These are phyloP conservation scores for Schizosaccharomyces japonicus DNA, from an alignment of 805 yeast genomes.

Conservation along the genomic window DNA sequence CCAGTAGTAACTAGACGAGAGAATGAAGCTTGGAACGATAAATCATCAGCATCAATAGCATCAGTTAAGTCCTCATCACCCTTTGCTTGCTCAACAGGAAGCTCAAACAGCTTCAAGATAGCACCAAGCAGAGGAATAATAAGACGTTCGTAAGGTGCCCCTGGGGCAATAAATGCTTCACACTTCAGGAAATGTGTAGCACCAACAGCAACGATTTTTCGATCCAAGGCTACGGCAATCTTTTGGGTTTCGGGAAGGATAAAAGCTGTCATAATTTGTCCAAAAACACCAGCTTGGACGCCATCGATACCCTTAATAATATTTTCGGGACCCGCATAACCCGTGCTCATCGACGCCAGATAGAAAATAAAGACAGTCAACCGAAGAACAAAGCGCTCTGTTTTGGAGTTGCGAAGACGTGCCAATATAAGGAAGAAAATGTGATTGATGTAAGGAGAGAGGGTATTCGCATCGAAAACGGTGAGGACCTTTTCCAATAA, in stretches of 20 bases:
- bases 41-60: slow-evolving; percentile 25
- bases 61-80: slow-evolving; percentile 20
- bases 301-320: slow-evolving; percentile 41
- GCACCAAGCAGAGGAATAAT: slow-evolving; percentile 14
- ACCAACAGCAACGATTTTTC: slow-evolving; percentile 27
- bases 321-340: slow-evolving; percentile 26
- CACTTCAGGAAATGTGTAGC: slow-evolving; percentile 21
- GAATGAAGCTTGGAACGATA: slow-evolving; percentile 68
- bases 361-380: slow-evolving; percentile 40
- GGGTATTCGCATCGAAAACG: slow-evolving; percentile 25
- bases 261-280: slow-evolving; percentile 15
- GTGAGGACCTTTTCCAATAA: slow-evolving; percentile 45
- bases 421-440: slow-evolving; percentile 56
- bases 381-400: slow-evolving; percentile 56
- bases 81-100: slow-evolving; percentile 18
- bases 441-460: slow-evolving; percentile 38
- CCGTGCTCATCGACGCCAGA: slow-evolving; percentile 20
- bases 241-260: slow-evolving; percentile 17
- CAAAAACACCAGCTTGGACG: slow-evolving; percentile 32
- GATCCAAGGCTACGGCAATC: slow-evolving; percentile 21
- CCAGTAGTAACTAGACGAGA: slow-evolving; percentile 47
- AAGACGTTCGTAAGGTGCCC: slow-evolving; percentile 5
- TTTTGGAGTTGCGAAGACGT: slow-evolving; percentile 55
- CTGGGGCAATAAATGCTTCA: slow-evolving; percentile 16
- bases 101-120: slow-evolving; percentile 22